Conservation (phyloP, 1,284 basidiomycete genomes). For the Caloboletus firmus region DNA sequence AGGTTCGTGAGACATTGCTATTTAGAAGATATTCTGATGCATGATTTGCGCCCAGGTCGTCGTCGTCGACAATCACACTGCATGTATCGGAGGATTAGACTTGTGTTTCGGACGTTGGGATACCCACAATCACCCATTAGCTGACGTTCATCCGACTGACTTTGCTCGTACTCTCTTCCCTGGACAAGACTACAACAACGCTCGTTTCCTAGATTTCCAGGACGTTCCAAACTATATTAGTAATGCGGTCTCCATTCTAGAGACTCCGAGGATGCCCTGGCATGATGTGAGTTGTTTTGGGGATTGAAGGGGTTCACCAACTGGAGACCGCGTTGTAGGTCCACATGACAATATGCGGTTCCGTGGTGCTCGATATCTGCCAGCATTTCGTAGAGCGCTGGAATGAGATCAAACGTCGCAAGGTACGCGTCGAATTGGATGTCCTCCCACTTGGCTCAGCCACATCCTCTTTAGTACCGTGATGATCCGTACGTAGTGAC, state of each 20-base stretch:
- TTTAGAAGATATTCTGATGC: constrained; percentile 1
- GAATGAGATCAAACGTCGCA: constrained; percentile 83
- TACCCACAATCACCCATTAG: constrained; percentile 80
- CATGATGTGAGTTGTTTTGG: constrained; percentile 63
- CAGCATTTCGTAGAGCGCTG: constrained; percentile 91
- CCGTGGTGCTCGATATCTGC: constrained; percentile 82
- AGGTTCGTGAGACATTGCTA: constrained; percentile 33
- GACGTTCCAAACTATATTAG: constrained; percentile 78
- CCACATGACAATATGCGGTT: constrained; percentile 85
- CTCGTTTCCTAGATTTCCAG: constrained; percentile 78
- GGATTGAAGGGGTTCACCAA: background rate
- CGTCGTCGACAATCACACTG: constrained; percentile 83
- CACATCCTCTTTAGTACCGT: constrained; percentile 44
- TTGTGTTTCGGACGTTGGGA: constrained; percentile 97
- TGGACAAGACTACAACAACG: constrained; percentile 93
- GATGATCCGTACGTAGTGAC: constrained; percentile 46
- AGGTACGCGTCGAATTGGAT: constrained; percentile 41
- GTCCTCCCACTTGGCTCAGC: constrained; percentile 9
- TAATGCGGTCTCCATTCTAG: constrained; percentile 70
- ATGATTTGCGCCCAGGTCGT: constrained; percentile 49
- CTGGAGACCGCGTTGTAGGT: constrained; percentile 42
- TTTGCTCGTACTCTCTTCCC: constrained; percentile 84
- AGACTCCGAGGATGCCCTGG: constrained; percentile 85
- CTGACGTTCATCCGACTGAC: constrained; percentile 87
- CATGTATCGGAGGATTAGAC: constrained; percentile 84